A percentile compares a stretch with the other conserved stretches of the same genome.
phyloP scores from a whole-genome alignment of 441 rosid species.

The Arabidopsis lyrata region DNA sequence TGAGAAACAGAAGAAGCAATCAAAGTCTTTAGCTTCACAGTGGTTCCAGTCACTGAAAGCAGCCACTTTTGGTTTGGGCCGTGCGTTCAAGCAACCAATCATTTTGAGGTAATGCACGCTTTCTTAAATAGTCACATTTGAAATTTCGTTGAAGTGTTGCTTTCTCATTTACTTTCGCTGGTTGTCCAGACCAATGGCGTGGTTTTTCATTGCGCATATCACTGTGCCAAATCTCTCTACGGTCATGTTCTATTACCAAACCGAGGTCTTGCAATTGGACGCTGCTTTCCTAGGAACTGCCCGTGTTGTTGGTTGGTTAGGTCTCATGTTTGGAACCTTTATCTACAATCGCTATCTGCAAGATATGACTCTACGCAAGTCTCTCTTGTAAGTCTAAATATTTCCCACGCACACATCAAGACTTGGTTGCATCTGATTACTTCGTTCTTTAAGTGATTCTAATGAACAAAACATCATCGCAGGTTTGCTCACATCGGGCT shows the following conservation, averaged over 20 bases:
- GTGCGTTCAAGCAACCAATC: constrained; percentile 79
- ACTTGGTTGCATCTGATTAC: too few relatives aligned
- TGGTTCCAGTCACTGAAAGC: constrained; percentile 72
- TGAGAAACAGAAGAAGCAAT: constrained; percentile 45
- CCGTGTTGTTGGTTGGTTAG: constrained; percentile 91
- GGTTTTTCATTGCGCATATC: constrained; percentile 93
- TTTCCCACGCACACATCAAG: constrained; percentile 23
- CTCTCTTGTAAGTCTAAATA: constrained; percentile 68
- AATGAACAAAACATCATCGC: constrained; percentile 44
- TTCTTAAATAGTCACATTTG: constrained; percentile 26
- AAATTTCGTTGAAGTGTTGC: constrained; percentile 21
- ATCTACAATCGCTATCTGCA: constrained; percentile 76
- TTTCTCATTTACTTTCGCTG: constrained; percentile 39
- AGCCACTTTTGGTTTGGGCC: constrained; percentile 63
- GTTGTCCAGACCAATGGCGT: constrained; percentile 83
- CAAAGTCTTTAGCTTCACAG: constrained; percentile 46
- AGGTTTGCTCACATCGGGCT: constrained; percentile 86
- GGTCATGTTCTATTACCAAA: constrained; percentile 94
- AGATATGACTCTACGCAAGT: constrained; percentile 74
- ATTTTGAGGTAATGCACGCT: constrained; percentile 69
- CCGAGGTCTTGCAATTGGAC: constrained; percentile 82
- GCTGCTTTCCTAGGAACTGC: constrained; percentile 88
- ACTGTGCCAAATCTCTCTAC: constrained; percentile 94
- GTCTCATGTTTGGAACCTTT: constrained; percentile 93
- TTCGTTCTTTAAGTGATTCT: constrained; percentile 37